Percentiles rank a stretch among this genome's conserved stretches.
Conservation (phyloP, 139 green algal genomes). For the Chlorella ohadii region DNA sequence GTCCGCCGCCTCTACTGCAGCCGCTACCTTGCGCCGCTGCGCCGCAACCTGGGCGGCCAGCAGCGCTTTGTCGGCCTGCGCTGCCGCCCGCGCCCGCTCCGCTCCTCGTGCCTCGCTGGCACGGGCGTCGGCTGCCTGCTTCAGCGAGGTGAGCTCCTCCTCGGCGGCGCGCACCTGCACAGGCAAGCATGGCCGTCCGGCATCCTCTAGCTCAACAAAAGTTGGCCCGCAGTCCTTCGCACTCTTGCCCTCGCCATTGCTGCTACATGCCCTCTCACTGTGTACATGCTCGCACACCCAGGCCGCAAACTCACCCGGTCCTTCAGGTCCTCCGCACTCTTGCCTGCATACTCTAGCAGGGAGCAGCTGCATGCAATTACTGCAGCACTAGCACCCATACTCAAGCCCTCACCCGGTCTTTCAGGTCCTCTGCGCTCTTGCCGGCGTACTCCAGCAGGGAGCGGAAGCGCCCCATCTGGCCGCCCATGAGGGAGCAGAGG, state of each 20-base stretch:
- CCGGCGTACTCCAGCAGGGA: background rate
- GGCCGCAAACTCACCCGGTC: too few relatives aligned
- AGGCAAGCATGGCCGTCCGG: too few relatives aligned
- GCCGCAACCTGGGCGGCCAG: conserved; percentile 1
- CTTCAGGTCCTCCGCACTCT: background rate
- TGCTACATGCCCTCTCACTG: too few relatives aligned
- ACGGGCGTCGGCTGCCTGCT: background rate
- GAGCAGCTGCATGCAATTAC: too few relatives aligned
- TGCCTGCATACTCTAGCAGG: background rate
- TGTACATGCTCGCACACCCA: too few relatives aligned
- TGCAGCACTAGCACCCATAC: too few relatives aligned
- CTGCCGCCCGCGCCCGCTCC: background rate
- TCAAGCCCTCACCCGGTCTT: background rate
- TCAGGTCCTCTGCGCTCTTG: background rate
- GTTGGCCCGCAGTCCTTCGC: too few relatives aligned
- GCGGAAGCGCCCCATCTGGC: conserved; percentile 28
- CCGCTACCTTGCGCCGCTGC: background rate
- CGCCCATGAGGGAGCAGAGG: conserved; percentile 12
- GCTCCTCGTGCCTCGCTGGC: background rate
- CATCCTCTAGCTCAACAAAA: too few relatives aligned
- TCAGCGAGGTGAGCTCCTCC: conserved; percentile 5
- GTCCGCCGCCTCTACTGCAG: conserved; percentile 14
- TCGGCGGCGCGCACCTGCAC: background rate
- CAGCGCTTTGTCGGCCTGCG: background rate
- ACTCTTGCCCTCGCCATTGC: too few relatives aligned